A percentile compares a stretch with the other conserved stretches of the same genome.
These are phyloP conservation scores for Penicillium sp. DNA, from an alignment of 2,329 filamentous ascomycete species.

Conservation along the genomic window DNA sequence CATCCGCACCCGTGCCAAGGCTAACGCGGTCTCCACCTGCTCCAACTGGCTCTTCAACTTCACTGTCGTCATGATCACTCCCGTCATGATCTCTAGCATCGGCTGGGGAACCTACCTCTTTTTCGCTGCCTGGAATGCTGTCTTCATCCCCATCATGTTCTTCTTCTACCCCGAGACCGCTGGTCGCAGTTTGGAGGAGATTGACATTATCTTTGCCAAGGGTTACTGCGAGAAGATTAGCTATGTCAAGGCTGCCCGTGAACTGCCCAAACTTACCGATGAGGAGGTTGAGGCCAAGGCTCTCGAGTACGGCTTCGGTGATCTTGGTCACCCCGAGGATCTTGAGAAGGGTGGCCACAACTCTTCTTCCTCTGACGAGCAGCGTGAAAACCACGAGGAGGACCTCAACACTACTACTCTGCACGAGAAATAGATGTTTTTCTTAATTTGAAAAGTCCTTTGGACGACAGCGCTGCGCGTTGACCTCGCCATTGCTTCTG, in stretches of 20 bases:
- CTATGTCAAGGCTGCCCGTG: slow-evolving; percentile 34
- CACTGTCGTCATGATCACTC: slow-evolving; percentile 53
- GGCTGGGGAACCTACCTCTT: slow-evolving; percentile 47
- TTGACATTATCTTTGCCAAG: slow-evolving; percentile 48
- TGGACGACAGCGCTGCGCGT: slow-evolving; percentile 14
- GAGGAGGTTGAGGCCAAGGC: slow-evolving; percentile 37
- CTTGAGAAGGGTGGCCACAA: slow-evolving; percentile 24
- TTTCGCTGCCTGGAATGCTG: slow-evolving; percentile 42
- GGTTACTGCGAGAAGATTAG: slow-evolving; percentile 44
- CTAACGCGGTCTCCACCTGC: slow-evolving; percentile 55
- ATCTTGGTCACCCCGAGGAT: slow-evolving; percentile 13
- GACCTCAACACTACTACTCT: slow-evolving; percentile 1
- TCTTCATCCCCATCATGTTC: slow-evolving; percentile 54
- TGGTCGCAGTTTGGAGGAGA: slow-evolving; percentile 45
- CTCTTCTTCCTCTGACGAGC: slow-evolving; percentile 13
- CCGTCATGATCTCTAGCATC: slow-evolving; percentile 41
- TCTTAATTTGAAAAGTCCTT: not conserved
- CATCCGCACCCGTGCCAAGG: slow-evolving; percentile 57
- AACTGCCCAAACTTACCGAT: slow-evolving; percentile 36
- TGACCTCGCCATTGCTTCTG: slow-evolving; percentile 4
- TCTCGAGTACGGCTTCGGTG: slow-evolving; percentile 31
- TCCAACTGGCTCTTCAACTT: slow-evolving; percentile 60
- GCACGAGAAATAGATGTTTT: not conserved
- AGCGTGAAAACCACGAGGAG: slow-evolving; percentile 9
- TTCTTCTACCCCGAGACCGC: slow-evolving; percentile 57